These are phyloP conservation scores for Fraxinus dipetala DNA, from an alignment of 305 asterid species.

Conservation along the genomic window DNA sequence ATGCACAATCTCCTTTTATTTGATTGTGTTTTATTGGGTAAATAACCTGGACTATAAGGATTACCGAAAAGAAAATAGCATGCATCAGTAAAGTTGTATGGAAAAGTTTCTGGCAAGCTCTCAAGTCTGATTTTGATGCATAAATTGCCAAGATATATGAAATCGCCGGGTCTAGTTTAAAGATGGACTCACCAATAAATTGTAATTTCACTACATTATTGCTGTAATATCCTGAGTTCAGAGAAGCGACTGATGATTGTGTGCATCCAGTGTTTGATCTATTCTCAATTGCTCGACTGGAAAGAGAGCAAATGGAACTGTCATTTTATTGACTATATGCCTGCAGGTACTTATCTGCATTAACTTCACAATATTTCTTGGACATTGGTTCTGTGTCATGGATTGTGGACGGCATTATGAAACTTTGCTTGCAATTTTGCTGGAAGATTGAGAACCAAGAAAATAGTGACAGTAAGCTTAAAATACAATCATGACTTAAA, in stretches of 20 bases:
- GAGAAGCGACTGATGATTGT: conserved; percentile 6
- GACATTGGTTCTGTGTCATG: conserved; percentile 97
- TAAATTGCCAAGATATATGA: background rate
- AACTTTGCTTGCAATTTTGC: conserved; percentile 87
- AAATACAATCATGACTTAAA: conserved; percentile 11
- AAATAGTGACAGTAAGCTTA: conserved; percentile 53
- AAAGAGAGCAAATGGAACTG: conserved; percentile 3
- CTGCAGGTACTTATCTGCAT: conserved; percentile 84
- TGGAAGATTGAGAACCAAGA: conserved; percentile 87
- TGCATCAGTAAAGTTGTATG: background rate
- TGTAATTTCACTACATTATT: background rate
- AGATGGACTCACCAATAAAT: conserved; percentile 12
- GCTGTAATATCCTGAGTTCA: background rate
- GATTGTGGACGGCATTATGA: conserved; percentile 93
- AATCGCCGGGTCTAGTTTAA: background rate
- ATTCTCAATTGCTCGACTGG: conserved; percentile 12
- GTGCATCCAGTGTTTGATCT: background rate
- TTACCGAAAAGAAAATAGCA: background rate
- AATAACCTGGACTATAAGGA: background rate
- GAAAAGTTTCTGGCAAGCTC: background rate
- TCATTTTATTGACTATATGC: conserved; percentile 18
- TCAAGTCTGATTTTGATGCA: conserved; percentile 9
- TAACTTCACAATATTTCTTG: conserved; percentile 92
- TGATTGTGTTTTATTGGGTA: background rate
- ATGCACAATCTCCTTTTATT: background rate